Evolutionary conservation across 2,329 filamentous ascomycete genomes (phyloP), one percentile per base, ranked within the genome.

Genomic region (Trichothecium roseum): DNA sequence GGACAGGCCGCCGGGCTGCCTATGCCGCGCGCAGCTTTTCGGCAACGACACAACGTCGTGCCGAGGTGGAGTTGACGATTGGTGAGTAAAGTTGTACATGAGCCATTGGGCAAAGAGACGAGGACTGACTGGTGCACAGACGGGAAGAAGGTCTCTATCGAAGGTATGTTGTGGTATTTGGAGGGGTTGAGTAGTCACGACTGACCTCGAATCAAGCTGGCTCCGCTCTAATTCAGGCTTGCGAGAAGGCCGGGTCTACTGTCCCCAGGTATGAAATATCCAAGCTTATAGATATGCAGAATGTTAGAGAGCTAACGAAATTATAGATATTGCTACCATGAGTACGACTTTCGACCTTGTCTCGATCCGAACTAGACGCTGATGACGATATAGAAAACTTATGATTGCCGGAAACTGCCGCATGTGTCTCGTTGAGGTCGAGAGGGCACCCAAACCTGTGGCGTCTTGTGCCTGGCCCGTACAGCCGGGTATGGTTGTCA

Each of bases 381-480:
- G 53, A 72, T 56, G 54, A 57, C 50, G 38, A 49, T 49, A 37
- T 46, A 89, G 84, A 60, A 96, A 98, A 68, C 75, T 98, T 50
- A 87, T 94, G 81, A 94, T 98, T 72, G 91, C 91, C 54, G 91
- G 91, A 64, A 98, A 96, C 67, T 98, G 91, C 64, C 87, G 91
- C 69, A 98, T 98, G 91, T 98, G 91, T 66, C 69, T 98, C 55
- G 91, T 98, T 55, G 91, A 98, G 70, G 91, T 98, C 48, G 91
- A 96, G 68, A 78, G 79, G 63, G 84, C 86, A 41, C 91, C 91
- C 40, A 98, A 98, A 68, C 91, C 91, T 41, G 88, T 96, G 38
- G 91, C 91, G 51, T 98, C 91, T 43, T 98, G 91, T 64, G 91
- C 91, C 50, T 98, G 91, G 91, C 91, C 91, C 35, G 91, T 96